A percentile compares a stretch with the other conserved stretches of the same genome.
Evolutionary conservation across 129 eudicot species (phyloP).

Genomic region (Chrysanthemum seticuspe): DNA sequence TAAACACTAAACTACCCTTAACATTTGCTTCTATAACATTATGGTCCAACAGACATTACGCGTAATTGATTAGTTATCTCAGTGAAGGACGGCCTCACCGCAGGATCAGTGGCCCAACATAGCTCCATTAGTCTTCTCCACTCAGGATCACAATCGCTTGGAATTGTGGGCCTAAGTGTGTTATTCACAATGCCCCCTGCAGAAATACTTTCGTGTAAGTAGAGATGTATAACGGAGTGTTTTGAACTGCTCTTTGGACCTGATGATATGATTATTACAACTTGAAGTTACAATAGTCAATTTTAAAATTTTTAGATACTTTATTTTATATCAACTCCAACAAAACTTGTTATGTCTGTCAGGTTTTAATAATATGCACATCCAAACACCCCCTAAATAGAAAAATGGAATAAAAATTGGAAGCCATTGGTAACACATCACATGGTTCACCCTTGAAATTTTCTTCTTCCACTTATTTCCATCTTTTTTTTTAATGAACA

Average conservation of each 20-base stretch:
- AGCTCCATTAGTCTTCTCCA: conserved; percentile 91
- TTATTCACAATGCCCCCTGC: conserved; percentile 96
- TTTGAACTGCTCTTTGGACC: too few relatives aligned
- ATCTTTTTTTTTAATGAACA: background rate
- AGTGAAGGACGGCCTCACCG: background rate
- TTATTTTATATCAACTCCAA: too few relatives aligned
- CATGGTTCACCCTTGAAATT: background rate
- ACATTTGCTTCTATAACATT: too few relatives aligned
- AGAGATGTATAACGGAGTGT: conserved; percentile 2
- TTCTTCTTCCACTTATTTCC: background rate
- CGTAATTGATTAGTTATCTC: too few relatives aligned
- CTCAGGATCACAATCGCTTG: conserved; percentile 75
- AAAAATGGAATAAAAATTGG: background rate
- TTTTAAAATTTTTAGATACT: too few relatives aligned
- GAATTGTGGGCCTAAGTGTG: conserved; percentile 84
- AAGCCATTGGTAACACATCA: background rate
- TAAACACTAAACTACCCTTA: conserved; percentile 36
- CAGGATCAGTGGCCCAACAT: conserved; percentile 94
- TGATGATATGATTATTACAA: background rate
- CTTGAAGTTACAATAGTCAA: background rate
- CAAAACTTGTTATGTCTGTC: too few relatives aligned
- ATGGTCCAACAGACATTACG: too few relatives aligned
- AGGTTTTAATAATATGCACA: too few relatives aligned
- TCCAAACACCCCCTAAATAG: background rate
- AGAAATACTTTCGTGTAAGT: conserved; percentile 13